Base-by-base conservation (phyloP, 441 rosid genomes). In the Francoa sonchifolia region DNA sequence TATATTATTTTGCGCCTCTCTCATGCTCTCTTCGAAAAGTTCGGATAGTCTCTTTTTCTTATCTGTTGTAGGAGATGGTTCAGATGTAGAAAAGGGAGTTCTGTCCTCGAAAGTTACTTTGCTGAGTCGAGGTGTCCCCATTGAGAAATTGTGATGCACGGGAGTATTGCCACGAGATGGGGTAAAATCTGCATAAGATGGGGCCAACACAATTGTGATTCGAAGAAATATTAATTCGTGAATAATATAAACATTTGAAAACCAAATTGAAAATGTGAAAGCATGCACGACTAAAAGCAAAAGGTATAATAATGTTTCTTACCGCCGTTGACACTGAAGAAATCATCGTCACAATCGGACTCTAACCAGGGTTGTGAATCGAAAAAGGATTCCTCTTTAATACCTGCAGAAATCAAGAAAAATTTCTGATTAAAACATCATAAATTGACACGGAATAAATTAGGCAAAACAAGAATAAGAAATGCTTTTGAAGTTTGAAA, bases 251-350 rank as follows among this genome's bases (percentile, higher is more conserved):
- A 19, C 12, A 10, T 20, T 11, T 29, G 8, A 9, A 8, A 38
- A 47, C 5, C 7, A 52, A n/a, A 6, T 10, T 15, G n/a, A 29
- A 21, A 6, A 2, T 8, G 9, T 14, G 34, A 30, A 42, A 29
- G 35, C 23, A 29, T 36, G 11, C 31, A 16, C 23, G 32, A 39
- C 11, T 18, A 31, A 50, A 22, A 21, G 48, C 13, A n/a, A n/a
- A 6, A 18, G 22, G 21, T 37, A 37, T 12, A 23, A 5, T 8
- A 18, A 17, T 27, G 20, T 10, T 34, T 51, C 82, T 61, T 61
- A 90, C 99, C 96, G 17, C 96, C 99, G 44, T 65, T 76, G 38
- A 90, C 96, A 50, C 99, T 90, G 54, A 55, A 68, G 64, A 82
- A 86, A 62, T 82, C 96, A 47, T 82, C 90, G 15, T 86, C 96